Evolutionary conservation across 306 rosid genomes (phyloP).

Genomic region (Gynostemma pentaphyllum): DNA sequence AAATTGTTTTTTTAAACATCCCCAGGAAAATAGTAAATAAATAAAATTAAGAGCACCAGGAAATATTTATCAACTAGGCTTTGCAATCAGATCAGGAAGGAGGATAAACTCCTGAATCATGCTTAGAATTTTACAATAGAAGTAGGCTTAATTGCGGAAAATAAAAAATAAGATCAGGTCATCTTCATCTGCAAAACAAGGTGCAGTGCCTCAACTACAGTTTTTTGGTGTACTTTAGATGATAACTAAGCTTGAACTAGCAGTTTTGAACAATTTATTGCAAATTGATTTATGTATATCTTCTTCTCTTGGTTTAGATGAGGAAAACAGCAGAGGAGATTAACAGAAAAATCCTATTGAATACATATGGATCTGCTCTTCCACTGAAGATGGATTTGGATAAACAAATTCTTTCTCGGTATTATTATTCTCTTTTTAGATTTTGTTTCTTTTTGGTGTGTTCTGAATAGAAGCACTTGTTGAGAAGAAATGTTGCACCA

Average conservation of each 20-base stretch:
- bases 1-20: not conserved
- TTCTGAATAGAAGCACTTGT: not conserved
- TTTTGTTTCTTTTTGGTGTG: not conserved
- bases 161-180: not conserved
- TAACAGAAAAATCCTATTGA: slow-evolving; percentile 43
- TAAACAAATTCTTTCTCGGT: slow-evolving; percentile 69
- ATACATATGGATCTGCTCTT: slow-evolving; percentile 67
- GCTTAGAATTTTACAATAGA: not conserved
- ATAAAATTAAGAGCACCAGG: not conserved
- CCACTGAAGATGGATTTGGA: slow-evolving; percentile 76
- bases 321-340: slow-evolving; percentile 29
- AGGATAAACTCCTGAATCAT: not conserved
- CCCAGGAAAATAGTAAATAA: not conserved
- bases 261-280: not conserved
- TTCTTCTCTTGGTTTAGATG: slow-evolving; percentile 21
- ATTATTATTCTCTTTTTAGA: slow-evolving; percentile 3
- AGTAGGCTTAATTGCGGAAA: not conserved
- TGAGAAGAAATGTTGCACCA: not conserved
- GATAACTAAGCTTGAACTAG: not conserved
- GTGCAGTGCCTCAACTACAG: not conserved
- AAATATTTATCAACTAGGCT: not conserved
- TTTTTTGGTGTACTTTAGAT: not conserved
- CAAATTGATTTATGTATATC: not conserved
- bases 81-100: not conserved
- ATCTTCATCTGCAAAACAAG: not conserved